phyloP scores from a whole-genome alignment of 2,329 filamentous ascomycete genomes.

The Hortaea werneckii region DNA sequence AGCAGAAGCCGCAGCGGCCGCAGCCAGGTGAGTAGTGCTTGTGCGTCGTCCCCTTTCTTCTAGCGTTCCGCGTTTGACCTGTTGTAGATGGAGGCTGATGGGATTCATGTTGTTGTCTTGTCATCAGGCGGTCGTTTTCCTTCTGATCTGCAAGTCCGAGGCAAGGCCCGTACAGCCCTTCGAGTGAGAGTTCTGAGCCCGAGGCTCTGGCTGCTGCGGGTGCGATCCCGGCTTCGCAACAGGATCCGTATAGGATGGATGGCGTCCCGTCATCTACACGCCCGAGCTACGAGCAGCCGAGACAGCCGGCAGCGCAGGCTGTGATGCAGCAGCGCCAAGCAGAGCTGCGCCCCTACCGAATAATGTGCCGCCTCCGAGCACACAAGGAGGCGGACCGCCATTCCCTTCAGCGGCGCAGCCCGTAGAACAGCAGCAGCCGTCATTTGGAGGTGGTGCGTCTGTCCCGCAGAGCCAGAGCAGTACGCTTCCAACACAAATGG shows the following conservation, averaged over 20 bases:
- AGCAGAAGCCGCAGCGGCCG: conserved; percentile 52
- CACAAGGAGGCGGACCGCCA: conserved; percentile 15
- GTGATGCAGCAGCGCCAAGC: not conserved
- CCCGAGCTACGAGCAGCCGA: not conserved
- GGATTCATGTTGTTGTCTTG: not conserved
- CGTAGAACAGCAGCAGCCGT: conserved; percentile 10
- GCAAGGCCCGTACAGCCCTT: conserved; percentile 47
- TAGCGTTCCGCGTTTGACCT: conserved; percentile 10
- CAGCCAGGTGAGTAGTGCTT: conserved; percentile 61
- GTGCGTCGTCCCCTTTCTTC: conserved; percentile 18
- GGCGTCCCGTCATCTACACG: conserved; percentile 13
- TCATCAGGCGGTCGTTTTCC: conserved; percentile 62
- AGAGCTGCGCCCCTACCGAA: not conserved
- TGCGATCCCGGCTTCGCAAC: conserved; percentile 25
- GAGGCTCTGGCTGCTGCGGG: conserved; percentile 44
- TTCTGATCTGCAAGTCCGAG: conserved; percentile 84
- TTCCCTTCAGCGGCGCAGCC: conserved; percentile 11
- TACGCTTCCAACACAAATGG: conserved; percentile 31
- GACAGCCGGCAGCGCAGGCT: not conserved
- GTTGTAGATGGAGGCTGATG: conserved; percentile 2
- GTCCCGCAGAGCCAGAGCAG: conserved; percentile 9
- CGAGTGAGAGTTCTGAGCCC: conserved; percentile 63
- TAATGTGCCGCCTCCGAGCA: conserved; percentile 1
- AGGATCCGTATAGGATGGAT: conserved; percentile 21
- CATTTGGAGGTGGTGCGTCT: conserved; percentile 20